These are phyloP conservation scores for Multifurca ochricompacta DNA, from an alignment of 768 basidiomycete genomes.

Conservation along the genomic window DNA sequence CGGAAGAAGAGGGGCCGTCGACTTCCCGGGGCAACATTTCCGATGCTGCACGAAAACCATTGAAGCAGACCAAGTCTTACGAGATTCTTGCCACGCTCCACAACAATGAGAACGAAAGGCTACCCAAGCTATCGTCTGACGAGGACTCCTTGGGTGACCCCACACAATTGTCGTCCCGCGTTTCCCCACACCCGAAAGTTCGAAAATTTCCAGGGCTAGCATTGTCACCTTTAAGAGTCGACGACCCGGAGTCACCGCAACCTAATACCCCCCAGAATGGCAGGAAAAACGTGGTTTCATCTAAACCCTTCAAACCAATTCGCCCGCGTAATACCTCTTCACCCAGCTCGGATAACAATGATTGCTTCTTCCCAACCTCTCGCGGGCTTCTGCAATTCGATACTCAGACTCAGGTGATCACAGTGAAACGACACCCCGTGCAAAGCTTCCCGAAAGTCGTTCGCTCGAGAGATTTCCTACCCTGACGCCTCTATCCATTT, in stretches of 20 bases:
- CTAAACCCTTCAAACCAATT: not conserved
- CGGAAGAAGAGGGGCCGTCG: conserved; percentile 8
- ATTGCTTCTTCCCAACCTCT: not conserved
- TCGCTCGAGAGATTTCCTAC: conserved; percentile 1
- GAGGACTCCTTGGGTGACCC: not conserved
- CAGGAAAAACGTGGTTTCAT: not conserved
- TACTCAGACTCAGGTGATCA: not conserved
- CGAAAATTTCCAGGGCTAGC: not conserved
- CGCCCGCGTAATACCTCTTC: not conserved
- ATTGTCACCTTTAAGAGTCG: not conserved
- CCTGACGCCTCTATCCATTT: conserved; percentile 7
- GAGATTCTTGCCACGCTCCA: not conserved
- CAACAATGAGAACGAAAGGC: conserved; percentile 2
- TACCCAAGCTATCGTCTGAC: conserved; percentile 1
- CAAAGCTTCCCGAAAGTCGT: not conserved
- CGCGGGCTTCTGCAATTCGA: not conserved
- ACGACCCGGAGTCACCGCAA: not conserved
- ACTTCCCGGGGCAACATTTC: not conserved
- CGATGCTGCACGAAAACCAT: not conserved
- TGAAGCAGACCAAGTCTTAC: not conserved
- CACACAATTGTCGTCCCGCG: not conserved
- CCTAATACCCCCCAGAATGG: not conserved
- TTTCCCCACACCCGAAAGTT: not conserved
- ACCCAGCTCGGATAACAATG: not conserved
- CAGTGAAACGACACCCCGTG: conserved; percentile 12